These are phyloP conservation scores for Scleroderma citrinum DNA, from an alignment of 768 basidiomycete species.

Conservation along the genomic window DNA sequence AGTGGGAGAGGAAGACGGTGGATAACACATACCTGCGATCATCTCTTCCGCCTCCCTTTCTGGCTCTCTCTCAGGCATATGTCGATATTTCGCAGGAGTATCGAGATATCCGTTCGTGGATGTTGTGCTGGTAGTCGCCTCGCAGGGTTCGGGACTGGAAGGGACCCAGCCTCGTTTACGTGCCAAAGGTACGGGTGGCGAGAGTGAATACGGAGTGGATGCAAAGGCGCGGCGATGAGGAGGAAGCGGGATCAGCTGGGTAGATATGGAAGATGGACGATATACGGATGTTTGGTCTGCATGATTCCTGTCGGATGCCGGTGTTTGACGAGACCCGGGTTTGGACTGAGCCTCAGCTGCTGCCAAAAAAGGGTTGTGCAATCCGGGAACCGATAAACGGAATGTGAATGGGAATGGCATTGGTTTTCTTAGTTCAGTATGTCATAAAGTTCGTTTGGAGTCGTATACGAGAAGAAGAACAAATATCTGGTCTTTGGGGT, in stretches of 20 bases:
- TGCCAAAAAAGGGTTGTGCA: slow-evolving; percentile 58
- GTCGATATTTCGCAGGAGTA: slow-evolving; percentile 55
- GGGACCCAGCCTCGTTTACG: slow-evolving; percentile 75
- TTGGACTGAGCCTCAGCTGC: background rate
- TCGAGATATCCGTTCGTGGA: slow-evolving; percentile 64
- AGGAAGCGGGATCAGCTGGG: slow-evolving; percentile 14
- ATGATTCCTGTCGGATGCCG: slow-evolving; percentile 17
- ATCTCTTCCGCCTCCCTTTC: slow-evolving; percentile 42
- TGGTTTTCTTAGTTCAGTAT: no score
- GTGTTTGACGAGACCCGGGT: slow-evolving; percentile 19
- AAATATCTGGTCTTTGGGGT: background rate
- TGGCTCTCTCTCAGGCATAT: slow-evolving; percentile 25
- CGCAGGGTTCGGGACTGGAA: slow-evolving; percentile 48
- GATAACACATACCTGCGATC: slow-evolving; percentile 36
- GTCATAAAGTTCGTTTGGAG: slow-evolving; percentile 15
- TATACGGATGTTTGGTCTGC: background rate
- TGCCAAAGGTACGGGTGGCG: slow-evolving; percentile 36
- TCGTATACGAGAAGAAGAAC: background rate
- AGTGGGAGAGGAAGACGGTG: slow-evolving; percentile 9
- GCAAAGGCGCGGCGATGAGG: slow-evolving; percentile 19
- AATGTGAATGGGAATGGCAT: slow-evolving; percentile 73
- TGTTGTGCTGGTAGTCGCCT: slow-evolving; percentile 43
- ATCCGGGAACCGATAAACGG: slow-evolving; percentile 55
- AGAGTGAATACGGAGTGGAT: slow-evolving; percentile 8
- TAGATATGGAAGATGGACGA: background rate